Evolutionary conservation across 179 eudicot genomes (phyloP).

Genomic region (Actinidia arguta): DNA sequence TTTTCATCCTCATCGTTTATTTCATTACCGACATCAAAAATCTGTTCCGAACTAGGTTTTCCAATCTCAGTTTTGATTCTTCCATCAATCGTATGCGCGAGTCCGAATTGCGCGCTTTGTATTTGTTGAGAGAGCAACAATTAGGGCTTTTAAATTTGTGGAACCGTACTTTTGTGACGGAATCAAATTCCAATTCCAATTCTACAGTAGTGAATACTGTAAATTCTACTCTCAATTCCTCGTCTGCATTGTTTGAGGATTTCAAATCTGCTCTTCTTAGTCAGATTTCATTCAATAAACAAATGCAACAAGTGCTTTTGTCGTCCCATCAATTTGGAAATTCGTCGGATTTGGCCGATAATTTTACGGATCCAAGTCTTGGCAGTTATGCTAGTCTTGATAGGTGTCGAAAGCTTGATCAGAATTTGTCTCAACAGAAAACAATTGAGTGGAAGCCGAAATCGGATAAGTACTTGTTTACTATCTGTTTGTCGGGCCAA

Average conservation of each 20-base stretch:
- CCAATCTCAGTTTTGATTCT: slow-evolving; percentile 30
- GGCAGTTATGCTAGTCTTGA: slow-evolving; percentile 34
- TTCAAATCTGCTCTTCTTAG: slow-evolving; percentile 49
- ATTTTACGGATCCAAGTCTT: slow-evolving; percentile 40
- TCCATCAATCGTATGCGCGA: slow-evolving; percentile 66
- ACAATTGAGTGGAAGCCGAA: slow-evolving; percentile 91
- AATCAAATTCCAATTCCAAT: slow-evolving; percentile 24
- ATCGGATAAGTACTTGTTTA: slow-evolving; percentile 71
- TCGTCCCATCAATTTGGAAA: slow-evolving; percentile 56
- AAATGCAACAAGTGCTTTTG: slow-evolving; percentile 71
- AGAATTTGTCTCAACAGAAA: slow-evolving; percentile 54
- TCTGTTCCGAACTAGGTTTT: slow-evolving; percentile 39
- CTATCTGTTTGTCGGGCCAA: slow-evolving; percentile 88
- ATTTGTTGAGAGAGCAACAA: slow-evolving; percentile 69
- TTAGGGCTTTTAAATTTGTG: slow-evolving; percentile 60
- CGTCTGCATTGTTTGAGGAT: slow-evolving; percentile 31
- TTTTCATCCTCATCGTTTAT: slow-evolving; percentile 55
- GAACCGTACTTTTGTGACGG: slow-evolving; percentile 29
- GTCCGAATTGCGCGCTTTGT: slow-evolving; percentile 64
- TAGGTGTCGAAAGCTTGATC: slow-evolving; percentile 67
- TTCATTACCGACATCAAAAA: slow-evolving; percentile 53
- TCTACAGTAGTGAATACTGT: slow-evolving; percentile 24
- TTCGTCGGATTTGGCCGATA: slow-evolving; percentile 42
- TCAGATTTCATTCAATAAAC: slow-evolving; percentile 71
- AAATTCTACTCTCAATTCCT: slow-evolving; percentile 25